Percentiles rank a stretch among this genome's conserved stretches.
phyloP scores from a whole-genome alignment of 106 monocot genomes.

The Posidonia australis region DNA sequence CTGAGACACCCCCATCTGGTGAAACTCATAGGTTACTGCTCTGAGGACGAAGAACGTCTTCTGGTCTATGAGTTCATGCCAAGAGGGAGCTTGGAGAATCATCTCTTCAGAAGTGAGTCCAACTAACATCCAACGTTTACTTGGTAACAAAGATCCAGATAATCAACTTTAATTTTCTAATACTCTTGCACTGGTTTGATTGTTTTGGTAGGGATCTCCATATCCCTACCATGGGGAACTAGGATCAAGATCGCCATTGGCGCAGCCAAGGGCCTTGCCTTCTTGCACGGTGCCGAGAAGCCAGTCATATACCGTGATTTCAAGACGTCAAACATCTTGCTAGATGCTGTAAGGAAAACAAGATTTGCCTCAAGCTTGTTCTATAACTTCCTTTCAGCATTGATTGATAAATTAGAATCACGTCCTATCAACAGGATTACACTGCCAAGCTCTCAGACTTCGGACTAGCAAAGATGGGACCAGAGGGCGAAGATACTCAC shows the following conservation, averaged over 20 bases:
- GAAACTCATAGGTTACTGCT: conserved; percentile 24
- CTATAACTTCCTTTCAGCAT: background rate
- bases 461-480: conserved; percentile 24
- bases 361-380: background rate
- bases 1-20: conserved; percentile 23
- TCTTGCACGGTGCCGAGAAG: conserved; percentile 57
- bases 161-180: no score
- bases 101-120: conserved; percentile 50
- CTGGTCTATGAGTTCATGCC: conserved; percentile 48
- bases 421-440: conserved; percentile 6
- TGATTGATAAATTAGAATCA: no score
- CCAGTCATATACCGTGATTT: conserved; percentile 67
- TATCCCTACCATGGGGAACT: conserved; percentile 50
- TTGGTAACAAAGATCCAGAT: no score
- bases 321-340: conserved; percentile 64
- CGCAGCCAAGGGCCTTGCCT: conserved; percentile 59
- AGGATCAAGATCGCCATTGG: conserved; percentile 70
- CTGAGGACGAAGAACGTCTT: conserved; percentile 14
- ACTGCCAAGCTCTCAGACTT: conserved; percentile 26
- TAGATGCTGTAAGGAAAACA: conserved; percentile 38
- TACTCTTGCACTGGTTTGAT: background rate
- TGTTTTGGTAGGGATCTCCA: conserved; percentile 32
- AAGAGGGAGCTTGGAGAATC: conserved; percentile 65
- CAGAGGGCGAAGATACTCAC: conserved; percentile 21
- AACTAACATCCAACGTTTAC: background rate